phyloP scores from a whole-genome alignment of 169 alveolate species.

The Plasmodium gonderi region DNA sequence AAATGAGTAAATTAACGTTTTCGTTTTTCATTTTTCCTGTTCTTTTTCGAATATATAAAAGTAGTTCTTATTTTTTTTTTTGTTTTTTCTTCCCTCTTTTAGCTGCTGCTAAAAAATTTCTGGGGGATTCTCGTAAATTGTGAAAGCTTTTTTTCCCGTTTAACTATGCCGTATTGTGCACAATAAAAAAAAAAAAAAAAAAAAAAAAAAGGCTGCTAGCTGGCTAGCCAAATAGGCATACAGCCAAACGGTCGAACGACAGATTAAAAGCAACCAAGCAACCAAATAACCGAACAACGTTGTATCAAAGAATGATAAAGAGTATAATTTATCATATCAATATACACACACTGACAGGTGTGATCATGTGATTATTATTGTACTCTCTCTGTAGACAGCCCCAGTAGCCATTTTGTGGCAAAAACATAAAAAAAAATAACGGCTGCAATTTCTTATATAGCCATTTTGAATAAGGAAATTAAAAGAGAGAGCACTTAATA shows the following conservation, averaged over 20 bases:
- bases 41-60: no score
- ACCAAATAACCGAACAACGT: not conserved
- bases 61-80: no score
- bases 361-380: not conserved
- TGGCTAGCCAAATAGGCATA: not conserved
- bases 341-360: not conserved
- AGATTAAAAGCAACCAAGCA: not conserved
- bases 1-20: no score
- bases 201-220: not conserved
- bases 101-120: no score
- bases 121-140: no score
- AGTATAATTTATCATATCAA: not conserved
- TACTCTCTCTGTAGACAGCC: not conserved
- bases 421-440: slow-evolving; percentile 15
- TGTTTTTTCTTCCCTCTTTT: no score
- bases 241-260: not conserved
- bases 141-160: no score
- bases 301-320: not conserved
- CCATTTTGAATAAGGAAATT: not conserved
- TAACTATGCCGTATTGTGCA: not conserved
- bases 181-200: not conserved
- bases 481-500: not conserved
- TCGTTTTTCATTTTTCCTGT: no score
- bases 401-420: not conserved
- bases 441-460: not conserved